Base-by-base conservation (phyloP, 1,284 basidiomycete species). In the Ceraceosorus guamensis region DNA sequence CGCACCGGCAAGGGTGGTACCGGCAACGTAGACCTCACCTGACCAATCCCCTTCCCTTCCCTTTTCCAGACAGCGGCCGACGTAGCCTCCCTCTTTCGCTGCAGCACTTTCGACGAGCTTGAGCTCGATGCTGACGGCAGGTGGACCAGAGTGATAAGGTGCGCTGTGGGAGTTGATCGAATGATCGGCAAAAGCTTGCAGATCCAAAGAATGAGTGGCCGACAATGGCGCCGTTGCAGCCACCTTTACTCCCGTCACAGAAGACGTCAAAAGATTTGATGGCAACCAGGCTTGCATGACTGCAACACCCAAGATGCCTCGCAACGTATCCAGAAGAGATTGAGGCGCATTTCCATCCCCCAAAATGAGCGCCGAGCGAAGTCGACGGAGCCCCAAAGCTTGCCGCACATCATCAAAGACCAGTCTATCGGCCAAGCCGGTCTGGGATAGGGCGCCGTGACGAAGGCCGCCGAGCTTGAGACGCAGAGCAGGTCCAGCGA, bases 271-370 rank as follows among this genome's bases (percentile, higher is more conserved):
- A 8, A 48, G 46, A 18, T 16, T 8, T 3, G 6, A 1, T 1
- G 72, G 72, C 0, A 74, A 50, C 35, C 69, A 75, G 3, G 59
- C 57, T 39, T 75, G 66, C 59, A 68, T 65, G 3, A 73, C 71
- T 1, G 72, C 59, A 43, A 59, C 66, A n/a, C 70, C 69, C 1
- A 75, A 59, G 24, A 67, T 64, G 33, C 65, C 51, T 30, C 72
- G 66, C 14, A 76, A 62, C 16, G 62, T 55, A 52, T 76, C 73
- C 13, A 76, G 64, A 18, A 70, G 56, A 4, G 55, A 55, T 46
- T 76, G 73, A 0, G 61, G 57, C 1, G 66, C 59, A 37, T 53
- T 48, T 8, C 67, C 70, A 6, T 57, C 47, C 0, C 61, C 63
- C 1, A 53, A 48, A 6, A 74, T 54, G 10, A 62, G 31, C 6